phyloP scores from a whole-genome alignment of 2,329 filamentous ascomycete genomes.

The Pseudogymnoascus sp. region DNA sequence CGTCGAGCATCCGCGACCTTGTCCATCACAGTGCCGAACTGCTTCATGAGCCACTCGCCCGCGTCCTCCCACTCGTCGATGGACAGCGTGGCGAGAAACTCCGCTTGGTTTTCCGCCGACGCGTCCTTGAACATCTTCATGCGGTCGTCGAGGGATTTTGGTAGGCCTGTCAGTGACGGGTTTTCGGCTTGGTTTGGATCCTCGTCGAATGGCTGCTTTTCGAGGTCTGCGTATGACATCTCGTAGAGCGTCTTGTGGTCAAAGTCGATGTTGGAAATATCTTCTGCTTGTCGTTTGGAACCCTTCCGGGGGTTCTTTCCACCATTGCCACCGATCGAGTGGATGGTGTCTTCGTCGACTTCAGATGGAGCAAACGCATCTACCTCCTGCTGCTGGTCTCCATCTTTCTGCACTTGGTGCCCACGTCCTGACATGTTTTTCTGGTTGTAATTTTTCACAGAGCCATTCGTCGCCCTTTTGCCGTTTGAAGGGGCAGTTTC shows the following conservation, averaged over 20 bases:
- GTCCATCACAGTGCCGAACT: slow-evolving; percentile 21
- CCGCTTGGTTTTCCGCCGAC: neutral
- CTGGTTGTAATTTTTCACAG: neutral
- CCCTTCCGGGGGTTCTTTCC: neutral
- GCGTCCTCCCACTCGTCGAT: slow-evolving; percentile 28
- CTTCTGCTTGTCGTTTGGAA: neutral
- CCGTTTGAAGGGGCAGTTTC: neutral
- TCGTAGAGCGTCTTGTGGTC: neutral
- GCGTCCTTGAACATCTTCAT: slow-evolving; percentile 16
- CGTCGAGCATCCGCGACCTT: slow-evolving; percentile 21
- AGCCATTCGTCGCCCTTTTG: neutral
- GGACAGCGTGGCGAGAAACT: slow-evolving; percentile 22
- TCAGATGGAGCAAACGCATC: neutral
- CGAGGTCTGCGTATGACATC: neutral
- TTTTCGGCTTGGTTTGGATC: neutral
- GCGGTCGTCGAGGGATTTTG: slow-evolving; percentile 15
- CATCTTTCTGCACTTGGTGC: neutral
- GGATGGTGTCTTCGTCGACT: neutral
- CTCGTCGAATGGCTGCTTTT: neutral
- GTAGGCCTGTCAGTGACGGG: neutral
- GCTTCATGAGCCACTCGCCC: slow-evolving; percentile 27
- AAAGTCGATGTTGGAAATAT: neutral
- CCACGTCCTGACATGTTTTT: neutral
- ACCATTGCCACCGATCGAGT: neutral
- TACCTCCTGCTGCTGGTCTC: neutral